Evolutionary conservation across 441 rosid species (phyloP), one percentile per base, ranked within the genome.

Genomic region (Populus tomentosa): DNA sequence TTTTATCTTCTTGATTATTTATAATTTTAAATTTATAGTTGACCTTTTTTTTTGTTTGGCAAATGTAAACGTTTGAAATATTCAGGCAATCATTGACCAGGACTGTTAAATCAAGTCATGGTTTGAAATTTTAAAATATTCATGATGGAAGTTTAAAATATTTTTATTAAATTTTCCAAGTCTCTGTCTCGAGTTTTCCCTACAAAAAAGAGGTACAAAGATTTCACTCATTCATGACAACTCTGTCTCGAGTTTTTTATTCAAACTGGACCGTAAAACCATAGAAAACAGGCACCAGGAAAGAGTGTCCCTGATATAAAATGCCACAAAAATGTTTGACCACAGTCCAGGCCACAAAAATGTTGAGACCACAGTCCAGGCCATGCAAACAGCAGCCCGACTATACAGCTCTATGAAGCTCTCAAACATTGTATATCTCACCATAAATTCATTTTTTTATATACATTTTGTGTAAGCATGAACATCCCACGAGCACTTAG

Each of bases 401-500:
- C 76, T 35, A 72, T 66, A 53, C 72, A 72, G 32, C 26, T 16
- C 30, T 33, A 16, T 18, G 24, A 6, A 1, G 4, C 16, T 13
- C 6, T n/a, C 62, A 20, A 7, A 40, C 35, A 4, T 6, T 33
- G 10, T 10, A 26, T 10, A 40, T 8, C 24, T 53, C 30, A 4
- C 18, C 24, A 24, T 68, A 42, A 21, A 63, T 10, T 7, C 30
- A 30, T 8, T 6, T 33, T 5, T 8, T 6, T 33, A 5, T 46
- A 8, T 50, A 70, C 16, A 6, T 3, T 32, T 10, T 61, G 24
- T 14, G 7, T 8, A 33, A n/a, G 64, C 24, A 33, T 8, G 14
- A 1, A 11, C 18, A 10, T 20, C 26, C n/a, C 14, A 40, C 24
- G 9, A 14, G 50, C 50, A 18, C 32, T 84, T 84, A 91, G 35